Evolutionary conservation across 1,139 yeast species (phyloP), one percentile per base, ranked within the genome.

Genomic region (Diutina ranongensis): DNA sequence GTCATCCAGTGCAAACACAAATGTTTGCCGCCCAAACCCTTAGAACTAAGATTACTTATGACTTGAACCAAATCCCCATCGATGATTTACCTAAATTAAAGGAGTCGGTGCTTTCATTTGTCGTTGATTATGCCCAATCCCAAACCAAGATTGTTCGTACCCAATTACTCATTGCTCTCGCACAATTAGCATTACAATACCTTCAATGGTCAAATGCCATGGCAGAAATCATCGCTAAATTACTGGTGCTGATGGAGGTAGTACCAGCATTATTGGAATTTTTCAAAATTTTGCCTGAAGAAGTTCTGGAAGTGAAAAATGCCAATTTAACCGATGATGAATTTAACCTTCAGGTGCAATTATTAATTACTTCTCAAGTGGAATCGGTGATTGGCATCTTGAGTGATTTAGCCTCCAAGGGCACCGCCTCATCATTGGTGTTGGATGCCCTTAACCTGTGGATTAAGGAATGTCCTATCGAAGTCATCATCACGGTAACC

Each of bases 1-100:
- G 40, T 18, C 52, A 44, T 22, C 50, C 51, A 13, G 42, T 49
- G 45, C 52, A 50, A 32, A 56, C 57, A 40, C 80, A 79, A 56
- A 67, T 92, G 54, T 92, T 94, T 66, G 84, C 94, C 9, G 84
- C 97, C 1, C 98, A 94, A 60, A 89, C 97, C 0, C 65, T 94
- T 51, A 70, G 96, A 52, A 81, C 89, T 36, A 88, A 88, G 57
- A 66, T 87, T 45, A 83, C 86, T 13, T 89, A 85, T 60, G 97
- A 92, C 63, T 68, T 89, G 52, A 70, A 72, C 50, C 98, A 92
- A 61, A 65, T 87, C 2, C 86, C 87, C 0, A 65, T 61, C 31
- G 46, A 35, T 15, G 71, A 70, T 33, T 65, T 77, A 45, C 56
- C 63, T 35, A 72, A 70, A 15, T 67, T 94, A 52, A 83, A 84